These are phyloP conservation scores for Styphnolobium japonicum DNA, from an alignment of 306 rosid species.

Conservation along the genomic window DNA sequence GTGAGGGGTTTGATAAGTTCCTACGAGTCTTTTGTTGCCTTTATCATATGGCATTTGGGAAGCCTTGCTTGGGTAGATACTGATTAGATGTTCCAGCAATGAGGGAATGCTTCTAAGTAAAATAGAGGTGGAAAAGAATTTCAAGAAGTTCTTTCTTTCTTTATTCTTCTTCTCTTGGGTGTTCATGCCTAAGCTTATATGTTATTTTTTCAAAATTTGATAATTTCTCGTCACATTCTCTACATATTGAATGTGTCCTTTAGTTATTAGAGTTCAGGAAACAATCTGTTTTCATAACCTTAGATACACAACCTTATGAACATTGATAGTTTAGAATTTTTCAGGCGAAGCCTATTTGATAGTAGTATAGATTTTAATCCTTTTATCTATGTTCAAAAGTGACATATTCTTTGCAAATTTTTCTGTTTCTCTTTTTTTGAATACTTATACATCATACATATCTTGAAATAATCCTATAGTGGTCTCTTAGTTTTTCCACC, in stretches of 20 bases:
- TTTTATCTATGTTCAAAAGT: not conserved
- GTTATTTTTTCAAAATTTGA: not conserved
- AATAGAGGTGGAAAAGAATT: not conserved
- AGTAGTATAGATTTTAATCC: not conserved
- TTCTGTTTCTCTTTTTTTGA: not conserved
- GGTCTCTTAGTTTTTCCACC: slow-evolving; percentile 21
- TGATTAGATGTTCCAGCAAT: not conserved
- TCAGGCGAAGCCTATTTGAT: not conserved
- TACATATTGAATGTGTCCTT: not conserved
- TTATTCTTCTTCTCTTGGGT: not conserved
- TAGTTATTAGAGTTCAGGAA: not conserved
- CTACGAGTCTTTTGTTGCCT: not conserved
- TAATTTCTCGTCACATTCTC: not conserved
- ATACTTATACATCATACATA: not conserved
- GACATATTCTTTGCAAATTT: not conserved
- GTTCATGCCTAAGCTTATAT: not conserved
- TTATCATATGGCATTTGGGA: not conserved
- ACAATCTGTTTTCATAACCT: not conserved
- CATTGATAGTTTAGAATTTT: not conserved
- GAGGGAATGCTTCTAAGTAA: not conserved
- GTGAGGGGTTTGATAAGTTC: not conserved
- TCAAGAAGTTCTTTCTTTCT: not conserved
- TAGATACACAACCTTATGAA: not conserved
- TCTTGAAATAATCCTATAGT: slow-evolving; percentile 3
- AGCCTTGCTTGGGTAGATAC: not conserved